Evolutionary conservation across 1,139 yeast species (phyloP), one percentile per base, ranked within the genome.

Genomic region (Debaryomyces subglobosus): DNA sequence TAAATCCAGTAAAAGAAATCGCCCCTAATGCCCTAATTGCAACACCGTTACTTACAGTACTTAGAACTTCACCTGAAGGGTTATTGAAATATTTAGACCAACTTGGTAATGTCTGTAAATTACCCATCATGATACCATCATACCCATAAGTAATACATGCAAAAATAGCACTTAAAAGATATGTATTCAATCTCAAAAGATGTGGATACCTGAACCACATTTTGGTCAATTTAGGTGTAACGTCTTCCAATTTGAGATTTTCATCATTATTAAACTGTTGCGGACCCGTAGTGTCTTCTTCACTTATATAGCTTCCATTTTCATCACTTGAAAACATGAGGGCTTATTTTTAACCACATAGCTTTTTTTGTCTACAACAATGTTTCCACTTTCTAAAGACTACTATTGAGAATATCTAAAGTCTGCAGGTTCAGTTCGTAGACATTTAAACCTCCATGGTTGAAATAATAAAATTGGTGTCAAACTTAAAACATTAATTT

Each of bases 91-190:
- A 25, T 10, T 15, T 5, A 6, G 29, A 16, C 41, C 33, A 38
- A 13, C 33, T 55, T 0, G 59, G 56, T 47, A 78, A 64, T 9
- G 77, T 62, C 59, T 79, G 84, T 47, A 80, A 65, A 41, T 81
- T 81, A 55, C 78, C 79, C 63, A 79, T 62, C 65, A 79, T 64
- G 5, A 78, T 72, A 41, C 81, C 79, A 62, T 80, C 85, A 52
- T 70, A 79, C 25, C 85, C 84, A 39, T 70, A 72, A 53, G 72
- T 76, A 16, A 78, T 57, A 18, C 69, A 53, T 60, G 49, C 21
- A 53, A 54, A 9, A 54, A 43, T 5, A 30, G 13, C 29, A 15
- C 38, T 29, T 16, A 44, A 30, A 21, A 44, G 27, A n/a, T 20
- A 37, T 21, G 65, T 43, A 52, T 74, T 73, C 50, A 79, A 66